phyloP scores from a whole-genome alignment of 73 alveolate species.

The Stentor coeruleus region DNA sequence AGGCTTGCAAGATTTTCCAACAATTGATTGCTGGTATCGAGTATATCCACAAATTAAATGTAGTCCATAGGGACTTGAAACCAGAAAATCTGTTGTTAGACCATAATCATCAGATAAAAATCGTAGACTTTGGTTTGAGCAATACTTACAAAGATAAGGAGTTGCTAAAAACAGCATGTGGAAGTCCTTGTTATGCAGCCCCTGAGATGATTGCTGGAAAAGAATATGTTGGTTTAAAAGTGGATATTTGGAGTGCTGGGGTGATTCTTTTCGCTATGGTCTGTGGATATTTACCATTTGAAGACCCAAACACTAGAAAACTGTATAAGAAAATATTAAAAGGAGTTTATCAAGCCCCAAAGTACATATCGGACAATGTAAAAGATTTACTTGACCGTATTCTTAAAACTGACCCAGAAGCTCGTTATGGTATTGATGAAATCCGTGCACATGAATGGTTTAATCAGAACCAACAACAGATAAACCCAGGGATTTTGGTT shows the following conservation, averaged over 20 bases:
- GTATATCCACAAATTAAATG: slow-evolving; percentile 63
- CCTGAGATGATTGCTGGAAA: slow-evolving; percentile 81
- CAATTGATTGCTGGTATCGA: slow-evolving; percentile 81
- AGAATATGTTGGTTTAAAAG: slow-evolving; percentile 45
- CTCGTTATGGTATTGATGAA: slow-evolving; percentile 71
- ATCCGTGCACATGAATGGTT: slow-evolving; percentile 88
- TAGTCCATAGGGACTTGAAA: slow-evolving; percentile 87
- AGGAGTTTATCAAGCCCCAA: slow-evolving; percentile 49
- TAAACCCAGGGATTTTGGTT: slow-evolving; percentile 63
- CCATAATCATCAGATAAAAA: slow-evolving; percentile 47
- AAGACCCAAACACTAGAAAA: slow-evolving; percentile 66
- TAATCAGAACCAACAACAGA: slow-evolving; percentile 38
- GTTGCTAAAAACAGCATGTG: slow-evolving; percentile 63
- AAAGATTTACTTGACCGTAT: slow-evolving; percentile 40
- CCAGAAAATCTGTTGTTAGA: slow-evolving; percentile 93
- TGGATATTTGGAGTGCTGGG: slow-evolving; percentile 73
- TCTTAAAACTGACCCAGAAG: slow-evolving; percentile 47
- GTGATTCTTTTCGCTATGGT: slow-evolving; percentile 70
- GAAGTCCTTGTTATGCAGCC: slow-evolving; percentile 78
- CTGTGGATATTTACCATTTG: slow-evolving; percentile 75
- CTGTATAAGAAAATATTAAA: slow-evolving; percentile 60
- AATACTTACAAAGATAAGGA: slow-evolving; percentile 66
- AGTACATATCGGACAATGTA: background rate
- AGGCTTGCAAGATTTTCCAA: slow-evolving; percentile 62
- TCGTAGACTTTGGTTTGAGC: slow-evolving; percentile 68